Evolutionary conservation across 139 green algal species (phyloP).

Genomic region (Asterochloris erici): DNA sequence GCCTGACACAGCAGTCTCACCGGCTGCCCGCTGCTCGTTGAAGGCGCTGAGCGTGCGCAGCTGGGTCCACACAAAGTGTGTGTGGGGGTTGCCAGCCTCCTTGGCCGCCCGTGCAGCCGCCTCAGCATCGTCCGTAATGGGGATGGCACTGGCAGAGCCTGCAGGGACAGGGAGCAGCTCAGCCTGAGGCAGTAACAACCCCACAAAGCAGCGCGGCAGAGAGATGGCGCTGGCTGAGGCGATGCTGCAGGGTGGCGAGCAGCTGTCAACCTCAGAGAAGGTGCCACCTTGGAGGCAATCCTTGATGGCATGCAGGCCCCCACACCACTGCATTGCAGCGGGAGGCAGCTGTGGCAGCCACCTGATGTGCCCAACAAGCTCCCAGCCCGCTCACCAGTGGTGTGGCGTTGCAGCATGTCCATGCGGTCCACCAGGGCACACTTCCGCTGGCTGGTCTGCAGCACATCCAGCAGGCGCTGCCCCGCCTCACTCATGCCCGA

Average conservation of each 20-base stretch:
- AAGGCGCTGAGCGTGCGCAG: constrained; percentile 18
- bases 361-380: neutral
- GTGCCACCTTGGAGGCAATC: too few species aligned
- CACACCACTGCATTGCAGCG: too few species aligned
- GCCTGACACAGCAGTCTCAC: too few species aligned
- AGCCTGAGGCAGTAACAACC: too few species aligned
- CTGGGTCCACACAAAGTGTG: constrained; percentile 60
- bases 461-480: constrained; percentile 58
- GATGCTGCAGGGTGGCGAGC: too few species aligned
- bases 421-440: constrained; percentile 61
- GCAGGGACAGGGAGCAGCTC: neutral
- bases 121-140: constrained; percentile 42
- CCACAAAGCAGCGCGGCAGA: too few species aligned
- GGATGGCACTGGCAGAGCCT: constrained; percentile 41
- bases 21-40: neutral
- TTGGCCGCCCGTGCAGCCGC: constrained; percentile 27
- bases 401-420: constrained; percentile 45
- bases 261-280: too few species aligned
- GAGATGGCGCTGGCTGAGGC: too few species aligned
- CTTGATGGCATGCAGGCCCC: too few species aligned
- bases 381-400: constrained; percentile 24
- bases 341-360: neutral
- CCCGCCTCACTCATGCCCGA: constrained; percentile 3
- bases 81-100: constrained; percentile 16
- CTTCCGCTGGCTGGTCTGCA: constrained; percentile 17